Percentiles rank a stretch among this genome's conserved stretches.
Evolutionary conservation across 2,329 filamentous ascomycete species (phyloP).

Genomic region (Dactylellina sp.): DNA sequence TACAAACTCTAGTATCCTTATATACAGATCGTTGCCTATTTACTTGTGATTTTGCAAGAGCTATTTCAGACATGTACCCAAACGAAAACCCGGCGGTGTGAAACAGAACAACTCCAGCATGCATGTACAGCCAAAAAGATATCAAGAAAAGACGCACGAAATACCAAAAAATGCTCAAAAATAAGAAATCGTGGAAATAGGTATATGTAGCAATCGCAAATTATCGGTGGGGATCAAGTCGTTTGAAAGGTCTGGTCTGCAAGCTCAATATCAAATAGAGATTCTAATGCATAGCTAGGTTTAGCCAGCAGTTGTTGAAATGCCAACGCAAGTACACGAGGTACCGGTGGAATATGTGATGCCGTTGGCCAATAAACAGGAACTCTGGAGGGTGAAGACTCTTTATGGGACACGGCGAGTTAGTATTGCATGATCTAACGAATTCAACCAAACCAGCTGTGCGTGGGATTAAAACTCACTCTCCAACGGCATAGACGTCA

Average conservation of each 20-base stretch:
- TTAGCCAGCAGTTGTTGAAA: slow-evolving; percentile 25
- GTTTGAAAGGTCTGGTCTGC: background rate
- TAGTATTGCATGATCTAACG: background rate
- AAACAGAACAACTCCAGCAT: background rate
- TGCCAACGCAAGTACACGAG: slow-evolving; percentile 42
- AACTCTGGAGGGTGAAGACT: slow-evolving; percentile 26
- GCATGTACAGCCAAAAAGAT: background rate
- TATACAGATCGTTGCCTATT: background rate
- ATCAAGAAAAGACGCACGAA: background rate
- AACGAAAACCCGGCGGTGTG: background rate
- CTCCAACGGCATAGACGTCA: slow-evolving; percentile 42
- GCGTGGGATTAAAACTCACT: slow-evolving; percentile 41
- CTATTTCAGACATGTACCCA: background rate
- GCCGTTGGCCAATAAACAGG: slow-evolving; percentile 21
- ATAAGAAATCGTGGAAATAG: background rate
- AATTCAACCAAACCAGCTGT: background rate
- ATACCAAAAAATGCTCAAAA: background rate
- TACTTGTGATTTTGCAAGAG: background rate
- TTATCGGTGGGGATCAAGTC: too few relatives aligned
- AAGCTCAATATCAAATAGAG: too few relatives aligned
- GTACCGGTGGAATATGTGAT: slow-evolving; percentile 24
- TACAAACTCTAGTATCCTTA: slow-evolving; percentile 3
- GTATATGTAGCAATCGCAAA: too few relatives aligned
- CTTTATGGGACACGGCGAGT: background rate
- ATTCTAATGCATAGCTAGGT: too few relatives aligned